Evolutionary conservation across 1,139 yeast genomes (phyloP), one percentile per base, ranked within the genome.

Genomic region (Starmera stellimalicola): DNA sequence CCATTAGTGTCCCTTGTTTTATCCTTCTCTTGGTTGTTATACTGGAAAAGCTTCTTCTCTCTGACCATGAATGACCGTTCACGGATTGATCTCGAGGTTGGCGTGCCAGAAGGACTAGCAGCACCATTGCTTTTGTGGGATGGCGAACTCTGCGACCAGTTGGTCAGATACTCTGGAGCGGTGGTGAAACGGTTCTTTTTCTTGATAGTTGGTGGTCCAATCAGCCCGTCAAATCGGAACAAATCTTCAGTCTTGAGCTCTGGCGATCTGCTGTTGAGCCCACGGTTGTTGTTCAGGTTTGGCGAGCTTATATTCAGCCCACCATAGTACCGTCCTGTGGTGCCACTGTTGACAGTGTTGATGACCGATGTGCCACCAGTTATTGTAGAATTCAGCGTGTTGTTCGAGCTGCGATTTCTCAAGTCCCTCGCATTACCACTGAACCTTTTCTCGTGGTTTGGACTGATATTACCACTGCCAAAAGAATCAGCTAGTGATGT

Each of bases 401-500:
- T 12, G 37, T 27, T 7, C 18, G 16, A 26, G 12, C 14, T 20
- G 36, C 41, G 5, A 29, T 27, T 28, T 39, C 39, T 27, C 10
- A 16, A 36, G 23, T 29, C 36, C 16, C 42, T 44, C 33, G 39
- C 37, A 20, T 49, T 43, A 22, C 25, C 24, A 11, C 24, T 14
- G 12, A 22, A 6, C 12, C 25, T 22, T 8, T n/a, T n/a, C 11
- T 22, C 12, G 12, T 22, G 25, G 22, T 43, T 33, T 3, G 48
- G 49, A 35, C 43, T 43, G 27, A 43, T 33, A 18, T 47, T 45
- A 18, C 49, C 48, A 35, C 50, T 45, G 14, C 53, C 69, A 44
- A 71, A 70, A 3, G 78, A 68, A 42, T 77, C 84, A 0, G 79
- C 87, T 45, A 83, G 62, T 22, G 82, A 72, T 7, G 80, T 77